Conservation (phyloP, 768 basidiomycete species). For the Trametes meyenii region DNA sequence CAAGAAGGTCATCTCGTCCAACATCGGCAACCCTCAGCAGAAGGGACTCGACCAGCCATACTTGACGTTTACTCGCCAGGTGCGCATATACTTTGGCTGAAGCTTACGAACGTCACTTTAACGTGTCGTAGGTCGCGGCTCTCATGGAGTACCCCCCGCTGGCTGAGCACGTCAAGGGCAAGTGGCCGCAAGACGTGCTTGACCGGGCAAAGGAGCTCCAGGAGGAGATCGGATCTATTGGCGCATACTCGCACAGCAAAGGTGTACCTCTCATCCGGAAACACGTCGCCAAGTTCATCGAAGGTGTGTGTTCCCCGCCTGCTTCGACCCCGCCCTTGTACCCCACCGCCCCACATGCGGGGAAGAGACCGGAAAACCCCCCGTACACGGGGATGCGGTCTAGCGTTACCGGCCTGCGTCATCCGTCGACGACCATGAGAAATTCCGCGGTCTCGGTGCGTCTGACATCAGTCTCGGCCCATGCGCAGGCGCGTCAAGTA, state of each 20-base stretch:
- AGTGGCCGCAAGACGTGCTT: constrained; percentile 86
- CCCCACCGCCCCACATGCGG: not conserved
- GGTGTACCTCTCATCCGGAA: constrained; percentile 88
- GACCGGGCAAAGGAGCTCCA: constrained; percentile 81
- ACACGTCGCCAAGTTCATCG: constrained; percentile 87
- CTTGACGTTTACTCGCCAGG: constrained; percentile 92
- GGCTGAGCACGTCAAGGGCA: constrained; percentile 69
- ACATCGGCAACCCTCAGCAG: constrained; percentile 99
- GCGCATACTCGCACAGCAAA: constrained; percentile 95
- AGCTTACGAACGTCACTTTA: not conserved
- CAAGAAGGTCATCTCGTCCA: constrained; percentile 86
- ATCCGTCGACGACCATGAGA: too few species aligned
- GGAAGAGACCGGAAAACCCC: too few species aligned
- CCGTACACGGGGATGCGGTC: too few species aligned
- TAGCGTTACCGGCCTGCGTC: too few species aligned
- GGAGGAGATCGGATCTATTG: constrained; percentile 86
- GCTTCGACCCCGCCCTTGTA: not conserved
- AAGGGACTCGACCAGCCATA: constrained; percentile 91
- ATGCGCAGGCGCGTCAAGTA: too few species aligned
- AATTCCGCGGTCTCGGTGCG: too few species aligned
- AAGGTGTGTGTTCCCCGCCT: constrained; percentile 51
- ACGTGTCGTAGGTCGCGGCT: constrained; percentile 68
- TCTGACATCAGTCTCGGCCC: too few species aligned
- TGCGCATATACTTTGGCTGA: constrained; percentile 30
- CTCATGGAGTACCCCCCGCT: constrained; percentile 92